Base-by-base conservation (phyloP, 305 asterid species). In the Plantago rigida region DNA sequence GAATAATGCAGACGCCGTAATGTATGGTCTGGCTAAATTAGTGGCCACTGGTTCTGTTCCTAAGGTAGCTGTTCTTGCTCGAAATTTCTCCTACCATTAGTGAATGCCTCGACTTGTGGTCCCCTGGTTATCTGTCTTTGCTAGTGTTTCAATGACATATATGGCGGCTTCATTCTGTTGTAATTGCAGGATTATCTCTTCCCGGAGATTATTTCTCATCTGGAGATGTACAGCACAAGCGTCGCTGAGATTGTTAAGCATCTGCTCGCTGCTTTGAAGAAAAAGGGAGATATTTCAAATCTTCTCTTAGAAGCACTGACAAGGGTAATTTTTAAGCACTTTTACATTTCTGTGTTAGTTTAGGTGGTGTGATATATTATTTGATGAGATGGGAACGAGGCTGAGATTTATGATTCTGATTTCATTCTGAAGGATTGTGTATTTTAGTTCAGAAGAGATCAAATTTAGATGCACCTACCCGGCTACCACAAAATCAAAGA, bases 211-310 rank as follows among this genome's bases (percentile, higher is more conserved):
- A 67, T 92, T 65, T 88, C 96, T 61, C 88, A 72, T 78, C 70
- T 83, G 70, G 87, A 63, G 63, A 77, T 75, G 79, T 94, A 86
- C 67, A 81, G 82, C 34, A 49, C 83, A 29, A 79, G 94, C 62
- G 84, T 84, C 17, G 72, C 77, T 66, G 96, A 88, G 79, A 84
- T 82, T 74, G 84, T 86, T 71, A 92, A 88, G 87, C 89, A 88
- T 73, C 82, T 92, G 31, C 79, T 92, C 44, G 67, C 89, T 54
- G 79, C 77, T 70, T 74, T 88, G 55, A 86, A 72, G 89, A 92
- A 88, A 65, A 86, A 82, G 62, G 87, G 77, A 26, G 93, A 88
- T 51, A 59, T 77, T 61, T 78, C 96, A 60, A 54, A 26, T 45
- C 66, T 86, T 63, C 80, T 92, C 57, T 57, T 88, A 24, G 94